Evolutionary conservation across 1,284 basidiomycete genomes (phyloP).

Genomic region (Naganishia albida): DNA sequence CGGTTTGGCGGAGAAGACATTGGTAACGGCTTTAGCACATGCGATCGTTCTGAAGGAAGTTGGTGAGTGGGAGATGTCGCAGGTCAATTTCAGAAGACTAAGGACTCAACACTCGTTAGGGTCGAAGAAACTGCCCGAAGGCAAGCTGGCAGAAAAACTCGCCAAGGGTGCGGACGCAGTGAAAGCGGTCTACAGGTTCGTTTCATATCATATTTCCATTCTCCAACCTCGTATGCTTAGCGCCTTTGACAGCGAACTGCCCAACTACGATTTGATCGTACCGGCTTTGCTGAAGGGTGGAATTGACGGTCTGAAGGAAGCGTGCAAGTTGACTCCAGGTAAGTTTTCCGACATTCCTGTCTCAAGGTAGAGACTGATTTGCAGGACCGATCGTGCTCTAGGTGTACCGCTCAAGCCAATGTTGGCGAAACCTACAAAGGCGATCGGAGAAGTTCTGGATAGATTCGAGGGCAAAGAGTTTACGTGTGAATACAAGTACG

Average conservation of each 20-base stretch:
- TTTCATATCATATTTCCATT: slow-evolving; percentile 16
- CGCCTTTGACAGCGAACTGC: slow-evolving; percentile 70
- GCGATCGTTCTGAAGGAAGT: slow-evolving; percentile 78
- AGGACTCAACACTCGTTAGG: slow-evolving; percentile 53
- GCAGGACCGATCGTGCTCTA: slow-evolving; percentile 20
- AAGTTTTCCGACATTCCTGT: slow-evolving; percentile 16
- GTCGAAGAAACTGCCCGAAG: slow-evolving; percentile 70
- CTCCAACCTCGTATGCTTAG: background rate
- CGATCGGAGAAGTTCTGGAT: slow-evolving; percentile 97
- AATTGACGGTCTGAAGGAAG: slow-evolving; percentile 67
- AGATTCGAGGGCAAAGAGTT: slow-evolving; percentile 94
- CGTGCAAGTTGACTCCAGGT: slow-evolving; percentile 90
- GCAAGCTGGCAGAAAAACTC: slow-evolving; percentile 71
- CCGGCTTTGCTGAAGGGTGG: slow-evolving; percentile 84
- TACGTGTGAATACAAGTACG: slow-evolving; percentile 99
- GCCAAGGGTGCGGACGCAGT: slow-evolving; percentile 77
- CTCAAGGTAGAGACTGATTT: background rate
- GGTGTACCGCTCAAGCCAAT: slow-evolving; percentile 95
- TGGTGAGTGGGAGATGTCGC: slow-evolving; percentile 56
- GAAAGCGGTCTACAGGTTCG: slow-evolving; percentile 88
- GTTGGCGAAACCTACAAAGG: slow-evolving; percentile 99
- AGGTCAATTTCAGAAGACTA: background rate
- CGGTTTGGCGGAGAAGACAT: slow-evolving; percentile 91
- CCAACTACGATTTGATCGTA: slow-evolving; percentile 90
- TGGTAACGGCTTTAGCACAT: slow-evolving; percentile 83